Evolutionary conservation across 139 green algal genomes (phyloP).

Genomic region (Tetradesmus obliquus): DNA sequence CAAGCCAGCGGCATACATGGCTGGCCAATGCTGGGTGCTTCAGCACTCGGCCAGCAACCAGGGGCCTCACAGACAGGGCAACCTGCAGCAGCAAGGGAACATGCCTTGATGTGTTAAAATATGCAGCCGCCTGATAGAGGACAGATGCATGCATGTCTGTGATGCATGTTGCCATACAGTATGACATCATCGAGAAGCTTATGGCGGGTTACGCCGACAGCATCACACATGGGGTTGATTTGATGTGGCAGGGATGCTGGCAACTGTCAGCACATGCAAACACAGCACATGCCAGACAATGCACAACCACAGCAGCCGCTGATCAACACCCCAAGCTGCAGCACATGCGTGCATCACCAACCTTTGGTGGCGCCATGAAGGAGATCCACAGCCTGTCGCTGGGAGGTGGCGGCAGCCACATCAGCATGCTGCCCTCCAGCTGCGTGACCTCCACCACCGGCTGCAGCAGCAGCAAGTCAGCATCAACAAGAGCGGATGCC

Average conservation of each 20-base stretch:
- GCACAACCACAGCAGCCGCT: no score
- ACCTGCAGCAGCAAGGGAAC: neutral
- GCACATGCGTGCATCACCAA: neutral
- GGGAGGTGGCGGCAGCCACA: conserved; percentile 46
- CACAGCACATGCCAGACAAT: no score
- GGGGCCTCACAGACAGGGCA: neutral
- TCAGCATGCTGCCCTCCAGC: conserved; percentile 41
- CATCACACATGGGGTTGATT: no score
- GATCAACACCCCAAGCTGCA: no score
- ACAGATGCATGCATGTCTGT: no score
- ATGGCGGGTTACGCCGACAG: no score
- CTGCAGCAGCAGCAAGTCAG: neutral
- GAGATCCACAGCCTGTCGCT: conserved; percentile 45
- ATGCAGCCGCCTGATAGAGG: no score
- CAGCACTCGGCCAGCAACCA: neutral
- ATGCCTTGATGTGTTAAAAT: no score
- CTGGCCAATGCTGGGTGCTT: neutral
- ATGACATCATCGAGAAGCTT: no score
- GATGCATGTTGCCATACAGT: no score
- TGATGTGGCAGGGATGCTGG: no score
- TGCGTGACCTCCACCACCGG: conserved; percentile 30
- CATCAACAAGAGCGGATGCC: neutral
- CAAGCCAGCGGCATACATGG: conserved; percentile 3
- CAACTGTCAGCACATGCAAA: no score
- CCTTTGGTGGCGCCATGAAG: conserved; percentile 38